phyloP scores from a whole-genome alignment of 768 basidiomycete species.

The Chalciporus sphaerocephalus region DNA sequence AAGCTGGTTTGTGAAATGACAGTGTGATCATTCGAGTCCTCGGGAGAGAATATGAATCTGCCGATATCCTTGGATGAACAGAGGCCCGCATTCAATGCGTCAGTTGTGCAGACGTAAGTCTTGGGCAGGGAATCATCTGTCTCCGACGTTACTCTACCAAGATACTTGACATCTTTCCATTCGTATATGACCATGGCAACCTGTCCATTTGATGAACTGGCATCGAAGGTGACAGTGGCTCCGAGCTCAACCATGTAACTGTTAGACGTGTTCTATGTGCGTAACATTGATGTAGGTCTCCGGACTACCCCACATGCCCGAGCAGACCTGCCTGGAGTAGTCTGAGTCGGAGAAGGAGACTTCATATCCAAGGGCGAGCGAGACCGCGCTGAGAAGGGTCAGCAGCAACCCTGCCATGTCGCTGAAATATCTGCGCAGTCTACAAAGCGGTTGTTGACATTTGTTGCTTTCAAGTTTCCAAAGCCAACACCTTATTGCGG shows the following conservation, averaged over 20 bases:
- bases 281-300: constrained; percentile 82
- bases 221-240: constrained; percentile 69
- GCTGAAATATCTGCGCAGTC: constrained; percentile 24
- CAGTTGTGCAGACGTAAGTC: constrained; percentile 90
- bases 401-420: constrained; percentile 15
- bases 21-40: constrained; percentile 53
- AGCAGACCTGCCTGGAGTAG: constrained; percentile 86
- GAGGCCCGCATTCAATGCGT: constrained; percentile 63
- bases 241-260: constrained; percentile 15
- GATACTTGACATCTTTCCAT: constrained; percentile 82
- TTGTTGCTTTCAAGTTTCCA: constrained; percentile 18
- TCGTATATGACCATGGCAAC: constrained; percentile 95
- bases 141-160: constrained; percentile 65
- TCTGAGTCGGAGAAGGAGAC: constrained; percentile 71
- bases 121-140: constrained; percentile 59
- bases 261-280: constrained; percentile 10
- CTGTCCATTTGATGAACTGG: constrained; percentile 68
- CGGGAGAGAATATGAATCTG: constrained; percentile 73
- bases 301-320: constrained; percentile 86
- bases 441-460: constrained; percentile 27
- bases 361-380: constrained; percentile 48
- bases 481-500: constrained; percentile 4
- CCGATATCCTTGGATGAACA: constrained; percentile 73
- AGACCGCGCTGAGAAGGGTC: constrained; percentile 30
- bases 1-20: constrained; percentile 72